Percentiles rank a stretch among this genome's conserved stretches.
phyloP scores from a whole-genome alignment of 2,329 filamentous ascomycete species.

The Cercospora nicotianae region DNA sequence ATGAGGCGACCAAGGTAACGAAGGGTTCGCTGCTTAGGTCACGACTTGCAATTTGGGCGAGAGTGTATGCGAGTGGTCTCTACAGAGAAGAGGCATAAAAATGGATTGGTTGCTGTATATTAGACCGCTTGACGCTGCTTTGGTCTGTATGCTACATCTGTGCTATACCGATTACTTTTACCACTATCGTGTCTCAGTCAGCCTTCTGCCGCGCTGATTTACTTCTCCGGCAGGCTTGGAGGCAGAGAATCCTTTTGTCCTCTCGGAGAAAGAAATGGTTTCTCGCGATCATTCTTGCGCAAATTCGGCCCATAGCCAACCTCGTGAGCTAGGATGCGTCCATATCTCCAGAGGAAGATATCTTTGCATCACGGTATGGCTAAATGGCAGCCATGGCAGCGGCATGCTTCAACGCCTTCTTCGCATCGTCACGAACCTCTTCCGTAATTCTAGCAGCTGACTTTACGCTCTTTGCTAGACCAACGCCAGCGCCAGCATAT shows the following conservation, averaged over 20 bases:
- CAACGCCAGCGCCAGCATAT: conserved; percentile 63
- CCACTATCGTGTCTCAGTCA: not conserved
- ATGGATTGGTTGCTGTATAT: conserved; percentile 1
- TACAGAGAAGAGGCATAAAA: conserved; percentile 9
- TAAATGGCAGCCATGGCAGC: conserved; percentile 1
- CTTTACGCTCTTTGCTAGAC: conserved; percentile 55
- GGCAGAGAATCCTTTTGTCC: not conserved
- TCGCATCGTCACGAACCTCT: conserved; percentile 47
- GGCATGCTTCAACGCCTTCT: conserved; percentile 35
- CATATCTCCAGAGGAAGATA: not conserved
- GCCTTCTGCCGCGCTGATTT: not conserved
- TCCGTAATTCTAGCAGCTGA: conserved; percentile 55
- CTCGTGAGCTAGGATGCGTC: not conserved
- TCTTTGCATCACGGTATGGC: not conserved
- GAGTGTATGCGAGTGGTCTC: not conserved
- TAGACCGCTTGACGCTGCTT: conserved; percentile 8
- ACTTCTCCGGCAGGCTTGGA: not conserved
- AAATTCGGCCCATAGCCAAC: not conserved
- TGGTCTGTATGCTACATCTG: conserved; percentile 14
- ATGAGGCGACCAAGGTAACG: not conserved
- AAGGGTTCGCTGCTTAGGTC: conserved; percentile 7
- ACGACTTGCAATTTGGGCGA: not conserved
- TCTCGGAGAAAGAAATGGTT: not conserved
- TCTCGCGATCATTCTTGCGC: not conserved
- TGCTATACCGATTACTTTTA: not conserved